Evolutionary conservation across 768 basidiomycete genomes (phyloP).

Genomic region (Candolleomyces eurysporus): DNA sequence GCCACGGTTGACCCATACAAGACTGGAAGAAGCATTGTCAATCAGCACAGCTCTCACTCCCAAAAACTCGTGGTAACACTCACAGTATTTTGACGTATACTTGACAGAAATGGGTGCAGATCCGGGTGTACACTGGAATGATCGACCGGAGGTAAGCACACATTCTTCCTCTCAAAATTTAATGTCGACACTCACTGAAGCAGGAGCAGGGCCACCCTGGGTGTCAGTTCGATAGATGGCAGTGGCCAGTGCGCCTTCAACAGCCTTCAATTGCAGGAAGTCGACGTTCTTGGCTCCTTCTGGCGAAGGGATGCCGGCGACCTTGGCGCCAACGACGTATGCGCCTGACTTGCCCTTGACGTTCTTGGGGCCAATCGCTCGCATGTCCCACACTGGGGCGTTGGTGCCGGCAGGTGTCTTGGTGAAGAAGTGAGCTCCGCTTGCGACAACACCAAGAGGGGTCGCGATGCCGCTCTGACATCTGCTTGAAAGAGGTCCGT

Average conservation of each 20-base stretch:
- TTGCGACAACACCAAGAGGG: not conserved
- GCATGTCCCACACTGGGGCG: conserved; percentile 59
- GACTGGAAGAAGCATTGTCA: not conserved
- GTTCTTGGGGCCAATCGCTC: conserved; percentile 32
- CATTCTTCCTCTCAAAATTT: not conserved
- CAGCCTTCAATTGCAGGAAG: conserved; percentile 49
- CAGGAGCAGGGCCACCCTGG: conserved; percentile 51
- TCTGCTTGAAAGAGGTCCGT: not conserved
- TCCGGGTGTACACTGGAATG: conserved; percentile 33
- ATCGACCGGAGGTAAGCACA: not conserved
- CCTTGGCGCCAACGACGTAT: conserved; percentile 46
- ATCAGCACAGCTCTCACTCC: not conserved
- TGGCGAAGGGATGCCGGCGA: conserved; percentile 40
- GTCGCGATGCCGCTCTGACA: not conserved
- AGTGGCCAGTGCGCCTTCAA: conserved; percentile 48
- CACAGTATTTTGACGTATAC: conserved; percentile 53
- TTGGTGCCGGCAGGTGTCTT: conserved; percentile 42
- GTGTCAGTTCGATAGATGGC: conserved; percentile 54
- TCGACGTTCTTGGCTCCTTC: conserved; percentile 45
- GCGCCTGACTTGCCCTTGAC: conserved; percentile 38
- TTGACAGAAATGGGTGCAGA: conserved; percentile 43
- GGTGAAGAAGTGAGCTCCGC: conserved; percentile 59
- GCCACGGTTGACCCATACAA: not conserved
- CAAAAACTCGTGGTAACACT: conserved; percentile 15
- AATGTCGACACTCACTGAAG: conserved; percentile 33